Percentiles rank a stretch among this genome's conserved stretches.
phyloP scores from a whole-genome alignment of 371 early-diverging fungal genomes.

The Mucor sp. region DNA sequence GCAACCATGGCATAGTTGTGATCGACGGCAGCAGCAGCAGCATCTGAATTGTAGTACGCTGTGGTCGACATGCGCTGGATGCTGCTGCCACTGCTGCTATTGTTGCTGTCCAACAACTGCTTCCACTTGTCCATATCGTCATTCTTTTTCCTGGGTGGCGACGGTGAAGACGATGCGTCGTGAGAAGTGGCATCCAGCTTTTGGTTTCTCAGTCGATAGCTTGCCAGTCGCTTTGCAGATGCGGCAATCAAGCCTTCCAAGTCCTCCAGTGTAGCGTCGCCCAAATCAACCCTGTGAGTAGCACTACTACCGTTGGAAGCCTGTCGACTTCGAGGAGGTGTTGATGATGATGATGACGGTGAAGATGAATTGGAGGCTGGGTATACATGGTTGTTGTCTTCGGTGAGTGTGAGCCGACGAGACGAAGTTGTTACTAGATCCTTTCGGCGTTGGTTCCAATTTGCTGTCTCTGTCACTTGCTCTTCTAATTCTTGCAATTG shows the following conservation, averaged over 20 bases:
- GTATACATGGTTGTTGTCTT: constrained; percentile 16
- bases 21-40: not conserved
- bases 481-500: constrained; percentile 47
- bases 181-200: constrained; percentile 1
- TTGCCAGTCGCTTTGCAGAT: constrained; percentile 46
- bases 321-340: constrained; percentile 4
- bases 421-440: constrained; percentile 25
- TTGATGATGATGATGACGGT: not conserved
- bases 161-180: not conserved
- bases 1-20: not conserved
- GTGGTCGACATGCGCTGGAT: not conserved
- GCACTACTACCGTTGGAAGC: not conserved
- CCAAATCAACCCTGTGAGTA: constrained; percentile 27
- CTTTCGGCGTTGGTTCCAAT: constrained; percentile 35
- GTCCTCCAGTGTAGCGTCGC: constrained; percentile 47
- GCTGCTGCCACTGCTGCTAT: not conserved
- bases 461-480: constrained; percentile 39
- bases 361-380: not conserved
- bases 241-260: constrained; percentile 50
- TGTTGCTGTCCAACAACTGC: constrained; percentile 5
- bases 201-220: constrained; percentile 34
- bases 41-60: not conserved
- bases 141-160: not conserved
- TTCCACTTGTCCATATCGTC: constrained; percentile 22
- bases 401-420: constrained; percentile 8